These are phyloP conservation scores for Perkinsus olseni DNA, from an alignment of 169 alveolate genomes.

Conservation along the genomic window DNA sequence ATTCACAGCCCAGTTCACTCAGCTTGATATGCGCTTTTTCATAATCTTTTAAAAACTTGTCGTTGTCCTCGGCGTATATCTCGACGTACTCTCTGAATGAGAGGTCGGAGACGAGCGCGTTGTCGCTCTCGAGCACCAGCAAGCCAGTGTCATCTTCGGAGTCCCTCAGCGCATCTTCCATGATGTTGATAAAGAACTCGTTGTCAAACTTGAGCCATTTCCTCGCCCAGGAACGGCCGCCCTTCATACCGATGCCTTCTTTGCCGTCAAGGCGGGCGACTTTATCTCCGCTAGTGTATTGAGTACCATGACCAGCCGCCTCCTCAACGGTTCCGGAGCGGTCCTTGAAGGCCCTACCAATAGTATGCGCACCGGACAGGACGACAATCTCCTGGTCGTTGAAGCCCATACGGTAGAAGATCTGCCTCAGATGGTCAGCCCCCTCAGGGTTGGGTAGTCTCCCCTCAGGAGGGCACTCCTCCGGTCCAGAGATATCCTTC, in stretches of 20 bases:
- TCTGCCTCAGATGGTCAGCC: slow-evolving; percentile 12
- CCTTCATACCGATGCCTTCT: neutral
- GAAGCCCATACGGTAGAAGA: slow-evolving; percentile 48
- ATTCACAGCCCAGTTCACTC: slow-evolving; percentile 52
- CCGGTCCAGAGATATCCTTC: slow-evolving; percentile 11
- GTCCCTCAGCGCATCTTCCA: neutral
- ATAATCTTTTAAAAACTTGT: slow-evolving; percentile 48
- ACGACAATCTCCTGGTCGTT: slow-evolving; percentile 54
- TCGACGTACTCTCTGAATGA: slow-evolving; percentile 40
- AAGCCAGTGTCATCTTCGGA: neutral
- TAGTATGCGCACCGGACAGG: slow-evolving; percentile 53
- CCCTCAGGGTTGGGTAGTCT: slow-evolving; percentile 7
- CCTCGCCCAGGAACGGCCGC: neutral
- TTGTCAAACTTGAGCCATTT: slow-evolving; percentile 12
- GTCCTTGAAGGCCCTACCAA: slow-evolving; percentile 46
- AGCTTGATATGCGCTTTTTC: slow-evolving; percentile 49
- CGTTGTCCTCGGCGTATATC: slow-evolving; percentile 43
- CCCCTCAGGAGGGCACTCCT: neutral
- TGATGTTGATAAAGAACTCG: neutral
- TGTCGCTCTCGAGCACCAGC: neutral
- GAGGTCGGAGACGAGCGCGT: slow-evolving; percentile 34
- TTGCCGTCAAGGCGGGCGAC: slow-evolving; percentile 14
- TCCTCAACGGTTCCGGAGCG: slow-evolving; percentile 28
- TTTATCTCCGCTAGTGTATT: slow-evolving; percentile 37
- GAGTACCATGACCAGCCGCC: slow-evolving; percentile 15